Percentiles rank a stretch among this genome's conserved stretches.
These are phyloP conservation scores for Pulicaria dysenterica DNA, from an alignment of 129 eudicot species.

Conservation along the genomic window DNA sequence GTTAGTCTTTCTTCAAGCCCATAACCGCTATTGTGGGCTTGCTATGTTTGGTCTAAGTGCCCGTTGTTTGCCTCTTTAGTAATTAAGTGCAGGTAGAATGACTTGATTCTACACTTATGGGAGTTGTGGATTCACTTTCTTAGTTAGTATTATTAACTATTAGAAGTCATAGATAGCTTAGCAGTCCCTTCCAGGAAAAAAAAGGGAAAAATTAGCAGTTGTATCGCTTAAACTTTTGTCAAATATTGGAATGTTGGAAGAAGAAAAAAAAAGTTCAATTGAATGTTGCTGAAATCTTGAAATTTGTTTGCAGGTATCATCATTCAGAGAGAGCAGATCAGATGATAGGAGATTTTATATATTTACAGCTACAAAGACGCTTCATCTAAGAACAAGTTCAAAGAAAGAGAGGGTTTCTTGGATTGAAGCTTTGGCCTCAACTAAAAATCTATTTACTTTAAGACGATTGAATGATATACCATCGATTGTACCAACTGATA, in stretches of 20 bases:
- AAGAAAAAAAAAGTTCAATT: neutral
- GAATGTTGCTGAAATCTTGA: slow-evolving; percentile 12
- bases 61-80: neutral
- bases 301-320: slow-evolving; percentile 56
- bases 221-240: neutral
- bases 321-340: slow-evolving; percentile 76
- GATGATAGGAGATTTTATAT: slow-evolving; percentile 76
- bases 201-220: neutral
- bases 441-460: slow-evolving; percentile 47
- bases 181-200: neutral
- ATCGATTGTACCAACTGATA: slow-evolving; percentile 39
- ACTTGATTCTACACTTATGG: slow-evolving; percentile 6
- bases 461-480: slow-evolving; percentile 49
- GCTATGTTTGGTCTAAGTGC: neutral
- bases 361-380: slow-evolving; percentile 84
- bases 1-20: neutral
- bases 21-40: neutral
- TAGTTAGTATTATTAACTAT: neutral
- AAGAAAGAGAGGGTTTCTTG: slow-evolving; percentile 69
- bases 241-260: neutral
- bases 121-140: neutral
- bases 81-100: slow-evolving; percentile 4
- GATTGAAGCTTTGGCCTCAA: slow-evolving; percentile 74
- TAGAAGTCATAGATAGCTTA: neutral
- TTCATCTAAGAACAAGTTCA: slow-evolving; percentile 72